Evolutionary conservation across 176 grass and related monocot genomes (phyloP).

Genomic region (Ensete ventricosum): DNA sequence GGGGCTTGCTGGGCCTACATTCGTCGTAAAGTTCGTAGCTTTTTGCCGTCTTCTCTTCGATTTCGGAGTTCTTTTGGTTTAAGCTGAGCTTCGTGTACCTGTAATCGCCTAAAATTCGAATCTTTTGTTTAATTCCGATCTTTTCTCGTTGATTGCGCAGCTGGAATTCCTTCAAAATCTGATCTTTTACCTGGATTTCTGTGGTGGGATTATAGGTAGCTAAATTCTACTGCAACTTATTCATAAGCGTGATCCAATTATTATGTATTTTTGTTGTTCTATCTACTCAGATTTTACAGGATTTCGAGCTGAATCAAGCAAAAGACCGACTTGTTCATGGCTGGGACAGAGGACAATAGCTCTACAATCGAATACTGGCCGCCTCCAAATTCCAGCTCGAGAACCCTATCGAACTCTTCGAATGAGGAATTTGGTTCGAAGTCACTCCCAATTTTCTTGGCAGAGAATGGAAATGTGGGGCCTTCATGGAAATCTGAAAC

Average conservation of each 20-base stretch:
- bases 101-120: neutral
- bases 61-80: neutral
- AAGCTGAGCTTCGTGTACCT: neutral
- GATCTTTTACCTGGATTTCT: neutral
- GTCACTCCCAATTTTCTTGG: conserved; percentile 31
- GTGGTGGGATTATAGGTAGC: neutral
- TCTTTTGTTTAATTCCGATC: neutral
- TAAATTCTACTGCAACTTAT: neutral
- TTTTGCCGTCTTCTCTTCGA: neutral
- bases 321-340: conserved; percentile 20
- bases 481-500: conserved; percentile 25
- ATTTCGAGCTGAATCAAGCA: neutral
- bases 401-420: conserved; percentile 63
- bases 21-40: neutral
- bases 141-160: neutral
- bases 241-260: neutral
- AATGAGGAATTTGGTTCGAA: conserved; percentile 57
- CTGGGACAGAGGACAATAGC: conserved; percentile 27
- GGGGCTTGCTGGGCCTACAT: neutral
- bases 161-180: neutral
- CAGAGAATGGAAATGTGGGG: conserved; percentile 27
- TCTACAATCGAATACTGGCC: conserved; percentile 66
- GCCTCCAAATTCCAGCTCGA: conserved; percentile 57
- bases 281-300: conserved; percentile 26
- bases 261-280: conserved; percentile 5